Evolutionary conservation across 768 basidiomycete species (phyloP), one percentile per base, ranked within the genome.

Genomic region (Pseudohyphozyma bogoriensis): DNA sequence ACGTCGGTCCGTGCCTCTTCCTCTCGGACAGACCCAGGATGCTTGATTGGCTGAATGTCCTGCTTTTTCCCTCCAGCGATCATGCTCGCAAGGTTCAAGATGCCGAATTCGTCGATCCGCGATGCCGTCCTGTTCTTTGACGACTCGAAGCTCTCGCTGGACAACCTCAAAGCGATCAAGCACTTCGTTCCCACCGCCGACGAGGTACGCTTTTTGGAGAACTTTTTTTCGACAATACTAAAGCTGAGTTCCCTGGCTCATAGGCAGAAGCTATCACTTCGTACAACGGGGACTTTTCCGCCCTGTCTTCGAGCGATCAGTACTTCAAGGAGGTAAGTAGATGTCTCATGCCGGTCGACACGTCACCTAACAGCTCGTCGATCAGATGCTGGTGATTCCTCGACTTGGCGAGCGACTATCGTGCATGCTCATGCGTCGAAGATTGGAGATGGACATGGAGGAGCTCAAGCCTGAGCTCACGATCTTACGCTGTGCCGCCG

Each of bases 391-490:
- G 77, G 74, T 75, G 1, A 84, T 93, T 37, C 87, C 89, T 3
- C 78, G 87, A 28, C 79, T 93, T 13, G 70, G 80, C 4, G 79
- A 85, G 63, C 81, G 91, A 8, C 70, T 91, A 29, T 82, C 85
- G 7, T 86, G 84, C 69, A 90, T 93, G 85, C 70, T 89, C 16
- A 92, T 86, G 72, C 82, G 88, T 15, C 79, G 82, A n/a, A 83
- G 82, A 64, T 78, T 93, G 18, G 87, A 91, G 51, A 70, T 89
- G 46, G 87, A 89, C 44, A 78, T 90, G 36, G 86, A 83, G 60
- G 90, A 96, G 75, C 78, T 87, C 39, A 80, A 85, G 26, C 87
- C 88, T 0, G 89, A 93, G 61, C 72, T 96, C 16, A 80, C 84
- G 65, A 83, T 82, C 12, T 68, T 93, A 26, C 79, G 83, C 44